Evolutionary conservation across 75 land plant species (phyloP).

Genomic region (Chamaecyparis obtusa): DNA sequence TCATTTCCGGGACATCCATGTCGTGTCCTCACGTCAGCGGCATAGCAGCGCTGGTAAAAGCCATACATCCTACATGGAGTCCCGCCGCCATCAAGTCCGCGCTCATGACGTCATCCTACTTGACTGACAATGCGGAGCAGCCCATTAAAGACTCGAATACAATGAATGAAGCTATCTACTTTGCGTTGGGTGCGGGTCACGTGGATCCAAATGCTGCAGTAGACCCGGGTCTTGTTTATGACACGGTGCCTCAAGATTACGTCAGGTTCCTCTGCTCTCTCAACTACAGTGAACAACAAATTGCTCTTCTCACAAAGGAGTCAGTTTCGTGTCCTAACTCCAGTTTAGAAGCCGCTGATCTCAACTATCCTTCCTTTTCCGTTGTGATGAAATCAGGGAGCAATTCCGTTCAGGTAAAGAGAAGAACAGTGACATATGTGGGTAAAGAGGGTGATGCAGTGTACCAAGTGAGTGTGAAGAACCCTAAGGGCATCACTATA

Average conservation of each 20-base stretch:
- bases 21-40: too few species aligned
- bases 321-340: conserved; percentile 22
- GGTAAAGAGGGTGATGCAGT: conserved; percentile 21
- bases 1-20: too few species aligned
- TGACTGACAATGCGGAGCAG: too few species aligned
- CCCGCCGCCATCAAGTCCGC: too few species aligned
- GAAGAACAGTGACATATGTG: conserved; percentile 39
- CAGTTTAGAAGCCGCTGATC: conserved; percentile 14
- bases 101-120: too few species aligned
- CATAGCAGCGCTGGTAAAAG: too few species aligned
- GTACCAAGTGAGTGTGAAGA: conserved; percentile 32
- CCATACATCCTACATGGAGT: too few species aligned
- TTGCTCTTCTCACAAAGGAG: conserved; percentile 29
- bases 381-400: conserved; percentile 12
- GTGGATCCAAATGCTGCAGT: conserved; percentile 51
- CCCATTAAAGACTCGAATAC: too few species aligned
- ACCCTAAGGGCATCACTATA: conserved; percentile 30
- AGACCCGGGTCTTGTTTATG: conserved; percentile 82
- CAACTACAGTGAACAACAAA: conserved; percentile 41
- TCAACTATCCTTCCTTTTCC: conserved; percentile 48
- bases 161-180: conserved; percentile 48
- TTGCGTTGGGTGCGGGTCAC: conserved; percentile 68
- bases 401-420: background rate
- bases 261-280: conserved; percentile 68
- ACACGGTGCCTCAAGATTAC: conserved; percentile 49